These are phyloP conservation scores for Penicillium waksmanii DNA, from an alignment of 495 filamentous ascomycete genomes.

Conservation along the genomic window DNA sequence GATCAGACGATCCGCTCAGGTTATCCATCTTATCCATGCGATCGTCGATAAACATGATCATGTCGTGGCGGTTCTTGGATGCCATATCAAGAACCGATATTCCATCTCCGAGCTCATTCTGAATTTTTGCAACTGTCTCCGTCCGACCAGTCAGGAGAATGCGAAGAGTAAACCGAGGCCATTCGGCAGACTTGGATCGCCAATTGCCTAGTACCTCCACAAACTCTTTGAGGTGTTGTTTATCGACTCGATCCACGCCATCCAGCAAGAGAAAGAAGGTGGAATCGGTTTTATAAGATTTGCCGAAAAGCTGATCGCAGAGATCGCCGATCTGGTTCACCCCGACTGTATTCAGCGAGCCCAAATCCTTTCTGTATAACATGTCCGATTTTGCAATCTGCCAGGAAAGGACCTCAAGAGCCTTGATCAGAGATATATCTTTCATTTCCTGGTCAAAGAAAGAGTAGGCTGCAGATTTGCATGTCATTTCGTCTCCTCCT, in stretches of 20 bases:
- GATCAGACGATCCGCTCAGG: conserved; percentile 15
- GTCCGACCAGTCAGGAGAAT: conserved; percentile 14
- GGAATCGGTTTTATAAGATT: conserved; percentile 24
- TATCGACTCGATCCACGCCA: conserved; percentile 15
- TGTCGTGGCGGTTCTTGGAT: conserved; percentile 17
- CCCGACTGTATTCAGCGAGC: conserved; percentile 9
- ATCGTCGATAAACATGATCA: conserved; percentile 18
- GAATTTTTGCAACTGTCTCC: conserved; percentile 15
- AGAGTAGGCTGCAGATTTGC: conserved; percentile 19
- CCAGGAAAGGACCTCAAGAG: conserved; percentile 22
- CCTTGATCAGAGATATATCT: conserved; percentile 16
- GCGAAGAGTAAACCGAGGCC: conserved; percentile 21
- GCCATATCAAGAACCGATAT: conserved; percentile 16
- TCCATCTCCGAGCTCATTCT: conserved; percentile 10
- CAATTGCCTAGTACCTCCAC: conserved; percentile 8
- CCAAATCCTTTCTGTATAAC: conserved; percentile 24
- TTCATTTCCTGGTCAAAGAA: conserved; percentile 15
- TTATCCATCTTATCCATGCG: conserved; percentile 27
- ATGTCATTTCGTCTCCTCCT: conserved; percentile 12
- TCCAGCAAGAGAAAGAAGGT: conserved; percentile 24
- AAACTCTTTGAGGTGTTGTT: conserved; percentile 17
- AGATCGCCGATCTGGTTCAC: conserved; percentile 10
- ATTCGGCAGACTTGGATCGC: conserved; percentile 5
- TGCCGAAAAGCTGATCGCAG: conserved; percentile 21
- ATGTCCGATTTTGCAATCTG: conserved; percentile 22